Evolutionary conservation across 2,329 filamentous ascomycete species (phyloP).

Genomic region (Hymenoscyphus fraxineus): DNA sequence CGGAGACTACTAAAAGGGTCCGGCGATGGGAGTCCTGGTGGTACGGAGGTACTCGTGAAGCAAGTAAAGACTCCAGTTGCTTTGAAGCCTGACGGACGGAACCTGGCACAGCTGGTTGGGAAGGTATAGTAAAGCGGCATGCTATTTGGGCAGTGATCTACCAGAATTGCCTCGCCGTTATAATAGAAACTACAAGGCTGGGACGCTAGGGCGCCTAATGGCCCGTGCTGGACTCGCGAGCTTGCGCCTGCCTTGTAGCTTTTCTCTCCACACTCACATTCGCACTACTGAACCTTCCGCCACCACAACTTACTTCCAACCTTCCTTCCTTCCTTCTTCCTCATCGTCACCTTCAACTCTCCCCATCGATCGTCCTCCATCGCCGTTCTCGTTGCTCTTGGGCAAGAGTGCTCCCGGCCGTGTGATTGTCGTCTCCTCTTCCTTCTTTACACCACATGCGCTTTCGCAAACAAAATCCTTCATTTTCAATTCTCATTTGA

Average conservation of each 20-base stretch:
- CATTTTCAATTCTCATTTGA: slow-evolving; percentile 24
- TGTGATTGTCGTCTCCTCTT: slow-evolving; percentile 10
- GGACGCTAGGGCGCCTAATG: too few relatives aligned
- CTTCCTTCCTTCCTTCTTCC: slow-evolving; percentile 7
- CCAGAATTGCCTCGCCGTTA: too few relatives aligned
- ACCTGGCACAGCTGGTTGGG: too few relatives aligned
- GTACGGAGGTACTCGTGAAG: background rate
- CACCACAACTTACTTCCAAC: background rate
- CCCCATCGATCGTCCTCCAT: slow-evolving; percentile 5
- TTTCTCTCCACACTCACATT: background rate
- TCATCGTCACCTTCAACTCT: slow-evolving; percentile 5
- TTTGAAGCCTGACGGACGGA: background rate
- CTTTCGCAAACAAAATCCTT: slow-evolving; percentile 4
- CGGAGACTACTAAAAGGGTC: too few relatives aligned
- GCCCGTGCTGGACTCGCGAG: too few relatives aligned
- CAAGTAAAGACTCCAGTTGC: background rate
- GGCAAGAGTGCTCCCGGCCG: slow-evolving; percentile 15
- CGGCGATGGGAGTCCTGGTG: background rate
- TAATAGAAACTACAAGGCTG: too few relatives aligned
- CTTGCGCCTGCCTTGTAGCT: too few relatives aligned
- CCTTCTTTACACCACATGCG: slow-evolving; percentile 11
- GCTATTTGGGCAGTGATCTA: too few relatives aligned
- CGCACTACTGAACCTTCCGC: background rate
- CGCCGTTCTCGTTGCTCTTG: slow-evolving; percentile 12
- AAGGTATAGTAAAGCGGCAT: too few relatives aligned